phyloP scores from a whole-genome alignment of 1,284 basidiomycete genomes.

The Leccinum subrobustum region DNA sequence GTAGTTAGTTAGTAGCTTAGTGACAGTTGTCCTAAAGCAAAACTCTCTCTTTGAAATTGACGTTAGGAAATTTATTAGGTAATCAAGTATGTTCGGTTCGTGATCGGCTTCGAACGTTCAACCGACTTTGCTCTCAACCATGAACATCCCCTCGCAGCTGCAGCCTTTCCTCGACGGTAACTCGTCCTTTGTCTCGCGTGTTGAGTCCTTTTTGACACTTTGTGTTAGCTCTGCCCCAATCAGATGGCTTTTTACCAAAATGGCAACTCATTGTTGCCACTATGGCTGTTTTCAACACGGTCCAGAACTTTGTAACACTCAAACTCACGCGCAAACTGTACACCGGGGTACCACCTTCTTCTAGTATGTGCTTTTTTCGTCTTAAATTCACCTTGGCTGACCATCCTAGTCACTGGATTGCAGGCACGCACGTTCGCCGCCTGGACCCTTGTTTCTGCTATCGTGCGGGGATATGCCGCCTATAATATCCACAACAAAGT shows the following conservation, averaged over 20 bases:
- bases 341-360: slow-evolving; percentile 51
- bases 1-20: slow-evolving; percentile 2
- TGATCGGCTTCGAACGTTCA: slow-evolving; percentile 18
- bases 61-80: slow-evolving; percentile 30
- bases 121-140: background rate
- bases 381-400: background rate
- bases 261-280: slow-evolving; percentile 83
- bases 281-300: slow-evolving; percentile 79
- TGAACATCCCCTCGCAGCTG: slow-evolving; percentile 12
- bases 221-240: slow-evolving; percentile 53
- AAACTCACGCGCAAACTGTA: slow-evolving; percentile 81
- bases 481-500: slow-evolving; percentile 81
- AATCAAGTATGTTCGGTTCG: slow-evolving; percentile 15
- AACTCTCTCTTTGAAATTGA: slow-evolving; percentile 19
- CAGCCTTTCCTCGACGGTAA: slow-evolving; percentile 29
- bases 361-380: slow-evolving; percentile 30
- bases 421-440: slow-evolving; percentile 86
- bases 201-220: slow-evolving; percentile 1
- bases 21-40: slow-evolving; percentile 24
- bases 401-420: slow-evolving; percentile 68
- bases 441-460: slow-evolving; percentile 85
- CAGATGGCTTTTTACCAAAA: slow-evolving; percentile 72
- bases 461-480: slow-evolving; percentile 81
- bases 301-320: slow-evolving; percentile 80
- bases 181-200: background rate